Evolutionary conservation across 129 eudicot genomes (phyloP).

Genomic region (Saposhnikovia divaricata): DNA sequence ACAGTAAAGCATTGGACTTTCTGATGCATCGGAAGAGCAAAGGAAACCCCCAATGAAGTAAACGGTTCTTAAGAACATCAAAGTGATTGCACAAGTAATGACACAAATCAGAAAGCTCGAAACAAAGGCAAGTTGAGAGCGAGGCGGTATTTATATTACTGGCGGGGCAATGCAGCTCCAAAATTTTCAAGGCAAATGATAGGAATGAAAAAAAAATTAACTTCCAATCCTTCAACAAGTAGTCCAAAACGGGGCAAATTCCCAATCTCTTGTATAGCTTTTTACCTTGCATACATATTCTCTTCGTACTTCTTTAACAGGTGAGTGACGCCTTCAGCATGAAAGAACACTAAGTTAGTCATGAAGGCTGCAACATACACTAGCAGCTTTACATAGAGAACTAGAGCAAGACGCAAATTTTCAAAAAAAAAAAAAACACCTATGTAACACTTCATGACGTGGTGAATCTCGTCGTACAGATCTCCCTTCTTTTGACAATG

Average conservation of each 20-base stretch:
- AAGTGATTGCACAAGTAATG: neutral
- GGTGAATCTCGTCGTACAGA: slow-evolving; percentile 71
- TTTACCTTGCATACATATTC: slow-evolving; percentile 99
- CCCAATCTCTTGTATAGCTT: slow-evolving; percentile 25
- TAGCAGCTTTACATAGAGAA: slow-evolving; percentile 47
- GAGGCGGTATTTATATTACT: neutral
- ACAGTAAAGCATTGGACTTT: neutral
- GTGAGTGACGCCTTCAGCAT: slow-evolving; percentile 97
- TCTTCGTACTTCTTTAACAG: slow-evolving; percentile 83
- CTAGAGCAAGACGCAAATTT: slow-evolving; percentile 39
- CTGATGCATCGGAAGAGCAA: slow-evolving; percentile 14
- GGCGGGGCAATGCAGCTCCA: neutral
- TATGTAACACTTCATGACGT: slow-evolving; percentile 63
- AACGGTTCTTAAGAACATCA: slow-evolving; percentile 4
- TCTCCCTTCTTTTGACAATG: slow-evolving; percentile 44
- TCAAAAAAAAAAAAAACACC: slow-evolving; percentile 64
- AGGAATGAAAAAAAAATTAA: neutral
- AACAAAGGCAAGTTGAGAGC: neutral
- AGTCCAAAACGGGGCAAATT: neutral
- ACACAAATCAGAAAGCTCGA: slow-evolving; percentile 10
- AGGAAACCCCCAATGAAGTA: slow-evolving; percentile 15
- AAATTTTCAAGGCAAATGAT: neutral
- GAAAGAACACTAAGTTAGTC: slow-evolving; percentile 79
- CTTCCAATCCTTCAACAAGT: slow-evolving; percentile 4
- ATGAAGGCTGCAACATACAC: slow-evolving; percentile 44